phyloP scores from a whole-genome alignment of 495 filamentous ascomycete genomes.

The Lindgomyces ingoldianus region DNA sequence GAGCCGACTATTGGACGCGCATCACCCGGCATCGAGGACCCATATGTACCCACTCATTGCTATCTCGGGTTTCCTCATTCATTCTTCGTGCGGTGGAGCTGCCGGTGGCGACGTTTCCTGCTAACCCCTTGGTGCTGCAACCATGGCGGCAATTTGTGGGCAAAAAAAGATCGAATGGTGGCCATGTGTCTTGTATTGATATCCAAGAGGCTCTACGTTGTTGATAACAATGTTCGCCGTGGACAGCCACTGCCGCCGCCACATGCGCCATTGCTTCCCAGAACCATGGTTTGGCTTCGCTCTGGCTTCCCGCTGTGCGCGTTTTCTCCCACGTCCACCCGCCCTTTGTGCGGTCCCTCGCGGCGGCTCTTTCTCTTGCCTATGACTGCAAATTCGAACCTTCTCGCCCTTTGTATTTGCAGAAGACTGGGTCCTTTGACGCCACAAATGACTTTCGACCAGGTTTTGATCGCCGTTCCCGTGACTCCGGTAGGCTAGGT shows the following conservation, averaged over 20 bases:
- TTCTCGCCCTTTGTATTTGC: constrained; percentile 24
- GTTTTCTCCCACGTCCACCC: constrained; percentile 17
- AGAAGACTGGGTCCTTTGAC: constrained; percentile 12
- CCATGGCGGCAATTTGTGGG: no score
- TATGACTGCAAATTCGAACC: constrained; percentile 3
- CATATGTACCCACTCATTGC: constrained; percentile 28
- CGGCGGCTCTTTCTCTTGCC: constrained; percentile 6
- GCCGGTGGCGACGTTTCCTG: constrained; percentile 4
- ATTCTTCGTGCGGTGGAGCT: not conserved
- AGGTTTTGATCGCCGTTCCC: constrained; percentile 7
- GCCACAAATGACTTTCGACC: not conserved
- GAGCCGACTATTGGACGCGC: constrained; percentile 17
- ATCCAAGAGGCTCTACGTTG: not conserved
- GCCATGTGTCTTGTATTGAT: not conserved
- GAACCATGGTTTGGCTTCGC: constrained; percentile 16
- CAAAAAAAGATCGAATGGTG: not conserved
- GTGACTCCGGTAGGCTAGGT: not conserved
- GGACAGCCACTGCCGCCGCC: constrained; percentile 20
- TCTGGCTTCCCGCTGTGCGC: no score
- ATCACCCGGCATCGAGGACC: not conserved
- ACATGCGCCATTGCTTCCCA: not conserved
- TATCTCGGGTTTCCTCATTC: constrained; percentile 30
- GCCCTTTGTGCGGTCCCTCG: constrained; percentile 9
- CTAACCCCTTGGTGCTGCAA: no score
- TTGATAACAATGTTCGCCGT: constrained; percentile 4